These are phyloP conservation scores for Talaromyces borbonicus DNA, from an alignment of 495 filamentous ascomycete genomes.

Conservation along the genomic window DNA sequence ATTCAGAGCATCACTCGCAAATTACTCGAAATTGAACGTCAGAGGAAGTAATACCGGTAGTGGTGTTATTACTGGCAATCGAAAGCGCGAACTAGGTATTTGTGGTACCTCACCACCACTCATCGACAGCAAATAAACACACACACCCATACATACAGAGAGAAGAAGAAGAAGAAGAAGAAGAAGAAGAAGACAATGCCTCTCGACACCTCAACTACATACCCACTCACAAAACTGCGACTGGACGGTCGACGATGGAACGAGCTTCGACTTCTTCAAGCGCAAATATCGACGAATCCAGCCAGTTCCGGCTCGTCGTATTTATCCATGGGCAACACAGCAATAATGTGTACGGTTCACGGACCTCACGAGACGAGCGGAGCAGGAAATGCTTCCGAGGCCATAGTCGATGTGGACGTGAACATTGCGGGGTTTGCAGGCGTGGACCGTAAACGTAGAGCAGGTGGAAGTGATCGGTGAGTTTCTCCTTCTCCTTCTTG, in stretches of 20 bases:
- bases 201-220: constrained; percentile 76
- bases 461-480: constrained; percentile 64
- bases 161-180: neutral
- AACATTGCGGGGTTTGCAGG: constrained; percentile 80
- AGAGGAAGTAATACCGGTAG: too few relatives aligned
- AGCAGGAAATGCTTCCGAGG: constrained; percentile 37
- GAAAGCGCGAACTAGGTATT: too few relatives aligned
- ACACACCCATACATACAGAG: neutral
- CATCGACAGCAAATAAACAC: neutral
- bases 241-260: constrained; percentile 97
- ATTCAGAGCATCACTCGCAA: too few relatives aligned
- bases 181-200: constrained; percentile 47
- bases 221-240: constrained; percentile 75
- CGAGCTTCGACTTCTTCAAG: constrained; percentile 81
- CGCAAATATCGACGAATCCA: constrained; percentile 82
- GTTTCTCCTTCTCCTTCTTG: constrained; percentile 12
- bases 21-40: too few relatives aligned
- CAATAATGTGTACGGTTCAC: constrained; percentile 83
- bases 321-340: constrained; percentile 92
- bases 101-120: neutral
- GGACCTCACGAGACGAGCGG: constrained; percentile 62
- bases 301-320: constrained; percentile 85
- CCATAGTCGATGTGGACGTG: constrained; percentile 71
- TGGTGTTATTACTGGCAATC: too few relatives aligned
- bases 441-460: constrained; percentile 69